Evolutionary conservation across 345 rosid species (phyloP), one percentile per base, ranked within the genome.

Genomic region (Gossypium herbaceum): DNA sequence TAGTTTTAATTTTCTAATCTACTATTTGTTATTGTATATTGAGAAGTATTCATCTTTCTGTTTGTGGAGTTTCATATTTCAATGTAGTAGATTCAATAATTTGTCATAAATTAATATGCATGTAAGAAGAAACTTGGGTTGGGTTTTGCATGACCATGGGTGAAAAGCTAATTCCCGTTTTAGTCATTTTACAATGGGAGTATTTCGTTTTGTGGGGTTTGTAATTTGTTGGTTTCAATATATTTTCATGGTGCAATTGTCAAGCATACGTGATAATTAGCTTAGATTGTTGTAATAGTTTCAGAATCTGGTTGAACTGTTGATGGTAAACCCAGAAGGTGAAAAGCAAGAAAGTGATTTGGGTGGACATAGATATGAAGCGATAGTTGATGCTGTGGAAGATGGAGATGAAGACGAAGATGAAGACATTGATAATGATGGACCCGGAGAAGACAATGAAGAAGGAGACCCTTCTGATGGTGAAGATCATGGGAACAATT

Each of bases 331-430:
- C 58, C 44, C 8, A 11, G 39, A 25, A 25, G 58, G 72, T 16
- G 12, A 69, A 9, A 25, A 51, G 24, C 44, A 27, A 27, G 55
- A 47, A 13, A 67, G 55, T 67, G 17, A 67, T 12, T 13, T 22
- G 20, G 71, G 19, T 7, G 39, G 56, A 13, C 73, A 9, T 27
- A 17, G 51, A 17, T 50, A 24, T 50, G 59, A 51, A 50, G 24
- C 44, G 17, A 16, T 51, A 9, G 73, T 50, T 48, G 72, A 68
- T 51, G 73, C 59, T 2, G 73, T 27, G 22, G 72, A 34, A 48
- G 72, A 27, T 25, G 55, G 71, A 47, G 71, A 47, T 0, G 71
- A 45, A 1, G 73, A 50, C 7, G 11, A 63, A 9, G 24, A 41
- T 4, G 11, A 63, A 3, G 25, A 41, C 11, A 17, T 10, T 11